Conservation (phyloP, 495 filamentous ascomycete species). For the Daldinia concentrica region DNA sequence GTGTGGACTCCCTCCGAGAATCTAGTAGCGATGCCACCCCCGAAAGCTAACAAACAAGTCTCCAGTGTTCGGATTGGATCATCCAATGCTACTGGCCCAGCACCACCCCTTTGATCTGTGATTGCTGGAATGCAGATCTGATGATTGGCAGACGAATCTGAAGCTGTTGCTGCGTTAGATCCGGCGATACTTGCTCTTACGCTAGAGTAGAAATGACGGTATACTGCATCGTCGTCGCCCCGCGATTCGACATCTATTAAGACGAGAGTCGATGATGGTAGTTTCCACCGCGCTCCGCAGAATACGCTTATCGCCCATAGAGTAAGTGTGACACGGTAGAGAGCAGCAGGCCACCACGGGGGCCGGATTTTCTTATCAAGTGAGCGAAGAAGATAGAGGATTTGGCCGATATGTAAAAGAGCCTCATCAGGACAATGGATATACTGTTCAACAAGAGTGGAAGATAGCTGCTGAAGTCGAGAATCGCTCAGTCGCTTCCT, state of each 20-base stretch:
- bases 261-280: neutral
- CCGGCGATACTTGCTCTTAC: neutral
- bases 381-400: conserved; percentile 12
- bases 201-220: neutral
- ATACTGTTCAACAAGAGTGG: conserved; percentile 1
- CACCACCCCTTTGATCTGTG: conserved; percentile 6
- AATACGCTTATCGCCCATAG: conserved; percentile 21
- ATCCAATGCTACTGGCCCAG: conserved; percentile 13
- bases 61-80: conserved; percentile 10
- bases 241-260: conserved; percentile 14
- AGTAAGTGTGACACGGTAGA: conserved; percentile 15
- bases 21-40: conserved; percentile 14
- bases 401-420: conserved; percentile 10
- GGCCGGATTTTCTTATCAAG: conserved; percentile 17
- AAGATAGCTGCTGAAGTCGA: conserved; percentile 4
- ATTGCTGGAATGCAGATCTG: conserved; percentile 8
- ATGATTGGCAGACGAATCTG: neutral
- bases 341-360: conserved; percentile 20
- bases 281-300: conserved; percentile 11
- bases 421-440: conserved; percentile 17
- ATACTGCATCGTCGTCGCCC: neutral
- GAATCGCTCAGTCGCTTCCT: conserved; percentile 9
- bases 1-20: conserved; percentile 15
- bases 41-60: conserved; percentile 20
- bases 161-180: neutral